Conservation (phyloP, 768 basidiomycete genomes). For the Naganishia antarctica region DNA sequence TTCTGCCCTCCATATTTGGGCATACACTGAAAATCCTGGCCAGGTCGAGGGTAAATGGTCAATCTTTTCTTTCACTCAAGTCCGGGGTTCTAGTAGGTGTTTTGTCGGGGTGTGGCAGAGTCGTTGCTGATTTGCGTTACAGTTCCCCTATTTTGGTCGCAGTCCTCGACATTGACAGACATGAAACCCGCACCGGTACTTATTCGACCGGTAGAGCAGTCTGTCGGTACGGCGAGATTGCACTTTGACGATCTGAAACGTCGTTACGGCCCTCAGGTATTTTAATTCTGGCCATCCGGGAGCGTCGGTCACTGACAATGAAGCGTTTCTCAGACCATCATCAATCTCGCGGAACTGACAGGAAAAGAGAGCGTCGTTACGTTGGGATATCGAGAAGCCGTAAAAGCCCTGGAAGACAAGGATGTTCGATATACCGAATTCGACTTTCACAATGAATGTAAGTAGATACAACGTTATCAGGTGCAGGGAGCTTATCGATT, state of each 20-base stretch:
- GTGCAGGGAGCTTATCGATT: not conserved
- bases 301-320: not conserved
- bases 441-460: constrained; percentile 89
- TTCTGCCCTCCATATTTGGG: not conserved
- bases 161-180: constrained; percentile 61
- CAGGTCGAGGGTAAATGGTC: constrained; percentile 72
- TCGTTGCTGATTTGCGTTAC: constrained; percentile 21
- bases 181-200: constrained; percentile 82
- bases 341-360: constrained; percentile 84
- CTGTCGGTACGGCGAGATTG: constrained; percentile 63
- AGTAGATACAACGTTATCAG: constrained; percentile 51
- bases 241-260: constrained; percentile 67
- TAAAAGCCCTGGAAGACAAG: constrained; percentile 53
- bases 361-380: constrained; percentile 84
- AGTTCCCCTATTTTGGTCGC: constrained; percentile 93
- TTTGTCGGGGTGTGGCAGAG: not conserved
- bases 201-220: constrained; percentile 69
- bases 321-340: constrained; percentile 57
- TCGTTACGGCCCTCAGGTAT: constrained; percentile 72
- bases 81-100: constrained; percentile 78
- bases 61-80: constrained; percentile 81
- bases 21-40: constrained; percentile 25
- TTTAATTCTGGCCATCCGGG: constrained; percentile 31
- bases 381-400: constrained; percentile 67
- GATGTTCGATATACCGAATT: constrained; percentile 55